phyloP scores from a whole-genome alignment of 2,329 filamentous ascomycete species.

The Colletotrichum lupini region DNA sequence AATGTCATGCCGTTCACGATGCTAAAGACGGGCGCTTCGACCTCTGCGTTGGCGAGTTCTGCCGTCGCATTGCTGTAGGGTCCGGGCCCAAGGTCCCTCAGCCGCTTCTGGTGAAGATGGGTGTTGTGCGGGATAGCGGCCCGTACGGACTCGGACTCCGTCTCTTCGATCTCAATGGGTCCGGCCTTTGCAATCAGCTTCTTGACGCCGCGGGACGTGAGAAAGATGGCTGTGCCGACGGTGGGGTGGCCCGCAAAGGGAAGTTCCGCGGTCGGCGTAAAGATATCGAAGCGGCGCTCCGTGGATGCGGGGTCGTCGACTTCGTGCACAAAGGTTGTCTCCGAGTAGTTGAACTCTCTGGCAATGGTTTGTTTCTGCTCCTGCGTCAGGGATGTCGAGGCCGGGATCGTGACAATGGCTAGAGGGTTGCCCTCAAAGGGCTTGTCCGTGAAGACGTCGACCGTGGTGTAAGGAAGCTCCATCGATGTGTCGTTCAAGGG shows the following conservation, averaged over 20 bases:
- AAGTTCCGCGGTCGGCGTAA: conserved; percentile 64
- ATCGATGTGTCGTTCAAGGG: conserved; percentile 36
- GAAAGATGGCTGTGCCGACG: conserved; percentile 65
- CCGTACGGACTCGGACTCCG: conserved; percentile 58
- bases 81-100: conserved; percentile 15
- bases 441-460: conserved; percentile 68
- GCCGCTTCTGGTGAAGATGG: conserved; percentile 3
- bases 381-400: conserved; percentile 56
- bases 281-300: conserved; percentile 66
- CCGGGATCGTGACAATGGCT: conserved; percentile 66
- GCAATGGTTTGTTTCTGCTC: conserved; percentile 68
- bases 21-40: conserved; percentile 62
- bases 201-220: conserved; percentile 52
- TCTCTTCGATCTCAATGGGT: conserved; percentile 57
- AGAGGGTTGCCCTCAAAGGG: conserved; percentile 69
- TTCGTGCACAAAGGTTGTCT: conserved; percentile 72
- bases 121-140: conserved; percentile 74
- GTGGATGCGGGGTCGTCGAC: conserved; percentile 45
- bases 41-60: conserved; percentile 41
- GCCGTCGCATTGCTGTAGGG: background rate
- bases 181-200: conserved; percentile 67
- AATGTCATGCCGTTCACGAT: conserved; percentile 83
- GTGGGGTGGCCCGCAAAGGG: conserved; percentile 73
- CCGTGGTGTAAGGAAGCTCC: conserved; percentile 61
- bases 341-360: conserved; percentile 72